These are phyloP conservation scores for Fusarium circinatum DNA, from an alignment of 2,329 filamentous ascomycete species.

Conservation along the genomic window DNA sequence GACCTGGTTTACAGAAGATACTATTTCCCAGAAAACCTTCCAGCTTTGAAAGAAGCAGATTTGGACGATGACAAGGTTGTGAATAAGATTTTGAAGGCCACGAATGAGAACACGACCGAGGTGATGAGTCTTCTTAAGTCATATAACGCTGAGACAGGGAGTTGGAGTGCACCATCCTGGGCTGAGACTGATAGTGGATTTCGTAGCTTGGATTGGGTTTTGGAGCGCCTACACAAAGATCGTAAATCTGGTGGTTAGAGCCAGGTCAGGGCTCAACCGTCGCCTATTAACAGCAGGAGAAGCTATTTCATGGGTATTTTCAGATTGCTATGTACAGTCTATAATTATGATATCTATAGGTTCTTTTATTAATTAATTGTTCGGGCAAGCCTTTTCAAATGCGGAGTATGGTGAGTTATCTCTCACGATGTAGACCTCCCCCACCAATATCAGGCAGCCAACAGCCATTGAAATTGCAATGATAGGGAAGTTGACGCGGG, in stretches of 20 bases:
- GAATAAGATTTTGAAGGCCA: background rate
- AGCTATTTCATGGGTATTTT: background rate
- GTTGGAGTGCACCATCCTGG: background rate
- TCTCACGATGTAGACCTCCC: slow-evolving; percentile 67
- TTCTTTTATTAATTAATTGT: background rate
- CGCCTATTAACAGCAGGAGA: background rate
- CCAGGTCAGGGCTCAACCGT: background rate
- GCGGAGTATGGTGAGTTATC: slow-evolving; percentile 26
- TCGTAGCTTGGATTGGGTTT: background rate
- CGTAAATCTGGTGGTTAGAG: background rate
- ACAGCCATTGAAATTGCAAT: slow-evolving; percentile 75
- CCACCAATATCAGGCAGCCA: slow-evolving; percentile 69
- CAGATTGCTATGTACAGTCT: background rate
- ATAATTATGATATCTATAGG: background rate
- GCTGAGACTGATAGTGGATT: background rate
- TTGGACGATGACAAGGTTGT: background rate
- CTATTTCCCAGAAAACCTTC: background rate
- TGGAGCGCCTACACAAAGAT: background rate
- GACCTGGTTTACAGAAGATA: background rate
- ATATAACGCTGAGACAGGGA: background rate
- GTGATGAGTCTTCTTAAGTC: background rate
- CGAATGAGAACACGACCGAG: slow-evolving; percentile 3
- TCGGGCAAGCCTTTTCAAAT: background rate
- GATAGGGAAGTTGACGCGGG: slow-evolving; percentile 74
- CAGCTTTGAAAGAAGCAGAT: background rate